Percentiles rank a stretch among this genome's conserved stretches.
These are phyloP conservation scores for Micractinium conductrix DNA, from an alignment of 139 green algal species.

Conservation along the genomic window DNA sequence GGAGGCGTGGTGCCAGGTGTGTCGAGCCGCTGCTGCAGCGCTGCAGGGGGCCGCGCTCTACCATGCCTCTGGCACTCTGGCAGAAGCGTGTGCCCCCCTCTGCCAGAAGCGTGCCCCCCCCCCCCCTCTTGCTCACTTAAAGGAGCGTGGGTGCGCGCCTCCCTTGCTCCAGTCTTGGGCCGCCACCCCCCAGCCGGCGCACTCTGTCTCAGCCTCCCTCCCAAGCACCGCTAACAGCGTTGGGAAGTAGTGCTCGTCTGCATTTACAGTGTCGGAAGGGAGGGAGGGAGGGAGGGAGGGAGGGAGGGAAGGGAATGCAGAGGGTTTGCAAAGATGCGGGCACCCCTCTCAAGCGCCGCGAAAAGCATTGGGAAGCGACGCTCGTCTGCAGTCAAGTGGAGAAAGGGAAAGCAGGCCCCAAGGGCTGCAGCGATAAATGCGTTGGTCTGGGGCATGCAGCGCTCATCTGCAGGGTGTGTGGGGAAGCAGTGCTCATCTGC, in stretches of 20 bases:
- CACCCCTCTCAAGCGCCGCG: too few species aligned
- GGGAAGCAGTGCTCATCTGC: neutral
- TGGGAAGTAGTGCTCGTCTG: constrained; percentile 47
- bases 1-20: neutral
- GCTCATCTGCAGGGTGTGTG: too few species aligned
- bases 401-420: too few species aligned
- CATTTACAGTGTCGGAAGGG: too few species aligned
- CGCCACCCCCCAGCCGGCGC: constrained; percentile 20
- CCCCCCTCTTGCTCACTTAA: neutral
- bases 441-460: too few species aligned
- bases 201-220: neutral
- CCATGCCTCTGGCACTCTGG: too few species aligned
- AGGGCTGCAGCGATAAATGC: too few species aligned
- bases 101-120: too few species aligned
- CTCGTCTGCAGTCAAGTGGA: too few species aligned
- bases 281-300: neutral
- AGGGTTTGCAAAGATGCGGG: too few species aligned
- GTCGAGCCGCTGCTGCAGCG: neutral
- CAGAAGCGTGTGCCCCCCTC: too few species aligned
- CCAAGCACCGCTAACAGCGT: constrained; percentile 36
- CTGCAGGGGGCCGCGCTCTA: neutral
- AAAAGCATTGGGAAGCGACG: too few species aligned
- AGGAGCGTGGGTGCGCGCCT: neutral
- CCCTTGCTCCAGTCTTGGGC: constrained; percentile 12
- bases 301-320: neutral